Base-by-base conservation (phyloP, 495 filamentous ascomycete species). In the Aspergillus baeticus region DNA sequence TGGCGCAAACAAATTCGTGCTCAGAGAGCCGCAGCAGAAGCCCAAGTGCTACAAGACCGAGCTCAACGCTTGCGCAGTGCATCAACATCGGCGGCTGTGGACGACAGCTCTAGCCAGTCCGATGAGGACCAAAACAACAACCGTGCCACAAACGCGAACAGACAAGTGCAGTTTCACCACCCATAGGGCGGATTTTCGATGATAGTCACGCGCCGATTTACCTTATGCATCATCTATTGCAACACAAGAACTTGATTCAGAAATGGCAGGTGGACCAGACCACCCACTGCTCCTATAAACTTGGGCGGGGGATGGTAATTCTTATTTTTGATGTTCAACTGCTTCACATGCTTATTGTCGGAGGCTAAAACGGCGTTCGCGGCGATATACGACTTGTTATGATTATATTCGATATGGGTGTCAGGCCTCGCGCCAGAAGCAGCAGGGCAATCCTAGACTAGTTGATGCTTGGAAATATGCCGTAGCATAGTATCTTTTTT, bases 1-100 rank as follows among this genome's bases (percentile, higher is more conserved):
- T 98, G 94, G 94, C 83, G 85, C 65, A 96, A 96, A 70, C 94
- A 98, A 66, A 91, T 93, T 59, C 84, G 87, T 10, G 94, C 92
- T 10, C 91, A 96, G 70, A 81, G 83, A 55, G 93, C 91, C 1
- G 86, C 87, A 1, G 87, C 88, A 55, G 84, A 92, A 68, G 91
- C 85, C 43, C 77, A 80, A 67, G 82, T 78, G 71, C 71, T 81
- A 26, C 73, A 76, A 51, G 70, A 78, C 44, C 70, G 73, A 7
- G 76, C 76, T 8, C 71, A 78, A 57, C 71, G 73, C 41, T 65
- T 80, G 45, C 76, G 75, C 51, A 79, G 72, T 43, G 71, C 68
- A 39, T 71, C 73, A 10, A 67, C 70, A 31, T 58, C 64, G 18
- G 62, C 63, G 17, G 50, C 47, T 23, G 75, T 70, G 14, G 77